These are phyloP conservation scores for Incumbomyces lentus DNA, from an alignment of 2,329 filamentous ascomycete genomes.

Conservation along the genomic window DNA sequence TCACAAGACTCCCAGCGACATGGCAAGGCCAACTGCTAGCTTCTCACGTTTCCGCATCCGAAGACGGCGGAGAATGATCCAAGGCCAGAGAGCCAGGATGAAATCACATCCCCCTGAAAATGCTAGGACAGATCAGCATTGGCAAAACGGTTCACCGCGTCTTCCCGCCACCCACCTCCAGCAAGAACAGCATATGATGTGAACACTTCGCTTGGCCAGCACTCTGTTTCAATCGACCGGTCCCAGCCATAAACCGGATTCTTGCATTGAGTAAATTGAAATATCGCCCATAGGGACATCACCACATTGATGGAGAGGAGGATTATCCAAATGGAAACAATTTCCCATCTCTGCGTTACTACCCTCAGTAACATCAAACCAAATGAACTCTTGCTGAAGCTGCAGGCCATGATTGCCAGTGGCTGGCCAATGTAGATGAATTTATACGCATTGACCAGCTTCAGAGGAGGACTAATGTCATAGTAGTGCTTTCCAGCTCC, in stretches of 20 bases:
- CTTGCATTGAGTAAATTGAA: constrained; percentile 13
- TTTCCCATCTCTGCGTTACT: constrained; percentile 27
- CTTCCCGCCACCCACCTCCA: constrained; percentile 11
- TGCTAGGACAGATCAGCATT: constrained; percentile 2
- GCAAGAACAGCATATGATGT: constrained; percentile 13
- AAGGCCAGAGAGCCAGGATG: constrained; percentile 30
- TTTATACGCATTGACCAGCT: constrained; percentile 19
- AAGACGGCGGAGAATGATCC: constrained; percentile 28
- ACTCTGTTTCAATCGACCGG: constrained; percentile 12
- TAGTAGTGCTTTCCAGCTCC: constrained; percentile 27
- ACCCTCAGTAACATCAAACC: constrained; percentile 32
- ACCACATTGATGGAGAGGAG: constrained; percentile 20
- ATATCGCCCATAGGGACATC: constrained; percentile 13
- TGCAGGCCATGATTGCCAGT: constrained; percentile 32
- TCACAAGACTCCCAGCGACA: constrained; percentile 29
- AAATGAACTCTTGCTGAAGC: constrained; percentile 30
- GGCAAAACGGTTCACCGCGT: neutral
- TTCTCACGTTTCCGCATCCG: constrained; percentile 31
- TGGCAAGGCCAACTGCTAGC: constrained; percentile 27
- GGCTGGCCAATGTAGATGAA: constrained; percentile 26
- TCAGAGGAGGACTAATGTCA: constrained; percentile 12
- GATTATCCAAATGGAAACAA: constrained; percentile 27
- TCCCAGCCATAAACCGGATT: constrained; percentile 19
- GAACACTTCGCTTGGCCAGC: constrained; percentile 10
- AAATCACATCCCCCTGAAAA: constrained; percentile 26